These are phyloP conservation scores for Lanmaoa rubissima DNA, from an alignment of 768 basidiomycete genomes.

Conservation along the genomic window DNA sequence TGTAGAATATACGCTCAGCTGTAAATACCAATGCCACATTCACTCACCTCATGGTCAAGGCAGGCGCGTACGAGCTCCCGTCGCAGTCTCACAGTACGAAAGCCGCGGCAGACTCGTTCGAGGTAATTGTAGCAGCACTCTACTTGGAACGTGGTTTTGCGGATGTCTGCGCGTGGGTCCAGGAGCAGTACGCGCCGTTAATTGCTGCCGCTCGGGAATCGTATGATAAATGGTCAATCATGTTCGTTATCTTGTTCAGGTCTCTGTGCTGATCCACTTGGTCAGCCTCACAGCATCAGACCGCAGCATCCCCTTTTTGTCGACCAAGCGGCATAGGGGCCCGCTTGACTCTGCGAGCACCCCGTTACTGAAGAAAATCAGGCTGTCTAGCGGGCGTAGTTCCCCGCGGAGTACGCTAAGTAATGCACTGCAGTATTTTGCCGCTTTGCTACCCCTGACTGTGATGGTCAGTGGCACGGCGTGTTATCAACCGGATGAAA, in stretches of 20 bases:
- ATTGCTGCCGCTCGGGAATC: conserved; percentile 32
- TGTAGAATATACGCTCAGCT: conserved; percentile 24
- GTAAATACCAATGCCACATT: conserved; percentile 38
- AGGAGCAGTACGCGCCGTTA: conserved; percentile 38
- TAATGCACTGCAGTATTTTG: conserved; percentile 4
- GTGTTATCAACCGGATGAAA: conserved; percentile 25
- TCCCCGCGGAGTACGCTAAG: conserved; percentile 21
- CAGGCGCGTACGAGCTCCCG: conserved; percentile 26
- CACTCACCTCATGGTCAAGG: conserved; percentile 38
- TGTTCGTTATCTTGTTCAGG: background rate
- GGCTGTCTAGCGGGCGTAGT: conserved; percentile 14
- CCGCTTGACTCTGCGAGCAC: conserved; percentile 5
- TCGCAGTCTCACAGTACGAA: conserved; percentile 30
- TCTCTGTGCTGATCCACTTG: conserved; percentile 6
- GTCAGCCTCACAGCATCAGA: conserved; percentile 12
- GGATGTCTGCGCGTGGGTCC: conserved; percentile 39
- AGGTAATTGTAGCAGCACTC: conserved; percentile 45
- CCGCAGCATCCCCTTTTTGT: background rate
- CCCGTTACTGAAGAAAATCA: conserved; percentile 21
- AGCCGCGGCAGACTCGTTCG: conserved; percentile 45
- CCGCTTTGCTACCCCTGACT: conserved; percentile 2
- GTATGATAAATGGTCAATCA: conserved; percentile 26
- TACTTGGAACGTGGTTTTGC: conserved; percentile 39
- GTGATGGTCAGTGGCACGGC: conserved; percentile 23
- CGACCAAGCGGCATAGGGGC: conserved; percentile 14